These are phyloP conservation scores for Lactarius hengduanensis DNA, from an alignment of 768 basidiomycete genomes.

Conservation along the genomic window DNA sequence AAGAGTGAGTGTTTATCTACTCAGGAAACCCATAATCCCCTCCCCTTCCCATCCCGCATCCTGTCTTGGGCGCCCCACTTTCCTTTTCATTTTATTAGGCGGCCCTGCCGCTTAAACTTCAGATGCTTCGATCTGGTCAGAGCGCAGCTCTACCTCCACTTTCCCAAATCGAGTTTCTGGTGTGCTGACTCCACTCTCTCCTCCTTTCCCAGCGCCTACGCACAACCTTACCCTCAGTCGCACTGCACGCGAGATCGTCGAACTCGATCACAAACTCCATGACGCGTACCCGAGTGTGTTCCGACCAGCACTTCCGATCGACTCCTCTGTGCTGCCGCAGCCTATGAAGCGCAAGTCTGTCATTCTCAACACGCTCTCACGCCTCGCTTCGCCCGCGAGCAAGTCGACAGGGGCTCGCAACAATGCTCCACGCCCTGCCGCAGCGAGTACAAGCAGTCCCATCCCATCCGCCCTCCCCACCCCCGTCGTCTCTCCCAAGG, in stretches of 20 bases:
- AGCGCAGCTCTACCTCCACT: slow-evolving; percentile 25
- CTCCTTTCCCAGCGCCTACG: slow-evolving; percentile 62
- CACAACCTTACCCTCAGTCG: slow-evolving; percentile 88
- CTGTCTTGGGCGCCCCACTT: slow-evolving; percentile 6
- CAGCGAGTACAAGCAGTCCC: slow-evolving; percentile 31
- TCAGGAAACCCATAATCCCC: slow-evolving; percentile 17
- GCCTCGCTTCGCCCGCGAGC: slow-evolving; percentile 70
- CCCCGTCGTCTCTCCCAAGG: slow-evolving; percentile 50
- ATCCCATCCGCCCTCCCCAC: slow-evolving; percentile 42
- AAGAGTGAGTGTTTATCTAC: slow-evolving; percentile 64
- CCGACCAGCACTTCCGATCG: slow-evolving; percentile 62
- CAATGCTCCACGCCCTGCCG: slow-evolving; percentile 24
- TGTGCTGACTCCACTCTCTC: slow-evolving; percentile 25
- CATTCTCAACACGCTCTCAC: slow-evolving; percentile 83
- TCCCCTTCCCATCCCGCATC: slow-evolving; percentile 25
- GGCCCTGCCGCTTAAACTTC: slow-evolving; percentile 23
- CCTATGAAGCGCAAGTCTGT: slow-evolving; percentile 74
- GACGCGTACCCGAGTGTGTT: slow-evolving; percentile 56
- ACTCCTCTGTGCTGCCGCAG: slow-evolving; percentile 51
- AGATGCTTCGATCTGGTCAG: slow-evolving; percentile 7
- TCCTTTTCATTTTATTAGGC: slow-evolving; percentile 25
- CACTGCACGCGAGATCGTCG: slow-evolving; percentile 70
- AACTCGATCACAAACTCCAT: slow-evolving; percentile 78
- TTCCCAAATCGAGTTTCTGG: slow-evolving; percentile 28
- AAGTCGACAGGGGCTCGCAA: slow-evolving; percentile 45